A percentile compares a stretch with the other conserved stretches of the same genome.
phyloP scores from a whole-genome alignment of 495 filamentous ascomycete genomes.

The Rusavskia elegans region DNA sequence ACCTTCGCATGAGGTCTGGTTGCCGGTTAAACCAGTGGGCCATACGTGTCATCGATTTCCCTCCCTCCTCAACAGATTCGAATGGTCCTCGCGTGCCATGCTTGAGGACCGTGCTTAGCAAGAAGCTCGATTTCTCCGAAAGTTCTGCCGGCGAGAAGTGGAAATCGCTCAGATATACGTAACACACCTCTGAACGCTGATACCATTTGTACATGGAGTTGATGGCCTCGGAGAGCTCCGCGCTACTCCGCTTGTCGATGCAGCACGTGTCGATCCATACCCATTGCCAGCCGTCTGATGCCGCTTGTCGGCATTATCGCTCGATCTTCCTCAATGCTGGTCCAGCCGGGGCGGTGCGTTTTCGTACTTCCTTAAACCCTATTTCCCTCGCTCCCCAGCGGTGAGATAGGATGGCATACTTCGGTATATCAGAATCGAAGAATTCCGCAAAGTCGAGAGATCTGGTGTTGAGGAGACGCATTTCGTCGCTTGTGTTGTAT shows the following conservation, averaged over 20 bases:
- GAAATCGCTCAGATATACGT: slow-evolving; percentile 15
- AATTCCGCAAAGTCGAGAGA: not conserved
- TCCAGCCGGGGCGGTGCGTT: not conserved
- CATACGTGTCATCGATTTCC: no score
- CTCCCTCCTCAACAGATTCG: no score
- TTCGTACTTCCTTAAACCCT: slow-evolving; percentile 14
- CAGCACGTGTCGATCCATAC: no score
- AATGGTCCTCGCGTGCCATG: no score
- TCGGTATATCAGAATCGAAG: slow-evolving; percentile 1
- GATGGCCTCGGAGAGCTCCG: no score
- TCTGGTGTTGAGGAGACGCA: not conserved
- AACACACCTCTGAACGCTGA: slow-evolving; percentile 15
- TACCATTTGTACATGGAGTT: no score
- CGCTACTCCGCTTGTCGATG: no score
- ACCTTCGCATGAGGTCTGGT: not conserved
- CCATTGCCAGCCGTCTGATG: slow-evolving; percentile 1
- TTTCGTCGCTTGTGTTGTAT: not conserved
- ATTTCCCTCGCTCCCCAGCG: slow-evolving; percentile 9
- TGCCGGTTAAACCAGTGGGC: no score
- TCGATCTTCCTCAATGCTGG: slow-evolving; percentile 15
- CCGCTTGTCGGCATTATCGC: slow-evolving; percentile 7
- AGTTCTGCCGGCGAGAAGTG: not conserved
- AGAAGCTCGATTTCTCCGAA: no score
- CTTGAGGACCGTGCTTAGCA: no score
- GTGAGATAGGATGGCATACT: slow-evolving; percentile 21